Conservation (phyloP, 257 asterid genomes). For the Craterostigma plantagineum region DNA sequence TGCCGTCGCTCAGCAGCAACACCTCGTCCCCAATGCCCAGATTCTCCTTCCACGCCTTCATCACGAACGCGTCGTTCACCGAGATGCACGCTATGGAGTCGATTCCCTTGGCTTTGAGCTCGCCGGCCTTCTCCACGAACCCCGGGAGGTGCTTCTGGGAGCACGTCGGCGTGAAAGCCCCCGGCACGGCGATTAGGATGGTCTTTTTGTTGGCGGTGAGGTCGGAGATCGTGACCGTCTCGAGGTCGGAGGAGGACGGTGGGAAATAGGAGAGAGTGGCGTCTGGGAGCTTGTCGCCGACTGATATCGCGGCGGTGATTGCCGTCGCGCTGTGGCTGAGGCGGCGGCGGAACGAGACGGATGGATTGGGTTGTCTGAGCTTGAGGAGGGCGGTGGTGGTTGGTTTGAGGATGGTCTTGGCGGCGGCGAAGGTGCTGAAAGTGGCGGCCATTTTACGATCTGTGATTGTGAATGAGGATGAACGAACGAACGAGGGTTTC, state of each 20-base stretch:
- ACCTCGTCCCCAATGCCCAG: conserved; percentile 46
- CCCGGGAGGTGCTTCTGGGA: conserved; percentile 93
- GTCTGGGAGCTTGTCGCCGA: conserved; percentile 79
- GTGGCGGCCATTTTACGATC: no score
- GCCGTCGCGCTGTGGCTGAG: no score
- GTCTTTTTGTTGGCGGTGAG: conserved; percentile 56
- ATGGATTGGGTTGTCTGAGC: no score
- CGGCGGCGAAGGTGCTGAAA: no score
- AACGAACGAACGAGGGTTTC: no score
- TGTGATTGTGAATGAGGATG: no score
- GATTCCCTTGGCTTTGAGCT: conserved; percentile 65
- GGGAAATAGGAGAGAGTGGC: conserved; percentile 60
- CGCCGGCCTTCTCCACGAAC: conserved; percentile 51
- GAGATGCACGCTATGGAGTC: conserved; percentile 81
- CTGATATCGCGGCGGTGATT: conserved; percentile 59
- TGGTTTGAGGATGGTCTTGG: no score
- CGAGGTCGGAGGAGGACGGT: conserved; percentile 66
- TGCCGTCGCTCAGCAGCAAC: conserved; percentile 76
- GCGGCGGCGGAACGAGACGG: no score
- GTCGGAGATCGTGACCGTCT: conserved; percentile 55
- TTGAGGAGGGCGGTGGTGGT: no score
- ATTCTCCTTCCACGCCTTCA: conserved; percentile 90
- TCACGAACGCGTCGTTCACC: conserved; percentile 82
- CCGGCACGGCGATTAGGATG: conserved; percentile 74
- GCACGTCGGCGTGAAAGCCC: conserved; percentile 91